Base-by-base conservation (phyloP, 2,329 filamentous ascomycete species). In the Phaeoacremonium minimum region DNA sequence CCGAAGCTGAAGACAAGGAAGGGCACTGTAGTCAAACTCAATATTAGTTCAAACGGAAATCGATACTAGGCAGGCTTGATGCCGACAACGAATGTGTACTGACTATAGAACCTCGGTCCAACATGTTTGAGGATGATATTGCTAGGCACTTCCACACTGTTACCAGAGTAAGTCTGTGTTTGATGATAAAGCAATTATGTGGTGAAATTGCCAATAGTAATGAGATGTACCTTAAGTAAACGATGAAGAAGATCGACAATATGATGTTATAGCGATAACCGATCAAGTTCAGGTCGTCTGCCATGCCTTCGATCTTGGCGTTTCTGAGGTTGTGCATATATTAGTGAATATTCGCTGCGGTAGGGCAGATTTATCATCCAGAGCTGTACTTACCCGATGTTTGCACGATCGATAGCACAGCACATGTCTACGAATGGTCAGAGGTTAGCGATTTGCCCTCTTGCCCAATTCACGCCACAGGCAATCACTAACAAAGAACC, bases 191-290 rank as follows among this genome's bases (percentile, higher is more conserved):
- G n/a, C n/a, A n/a, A n/a, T n/a, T n/a, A n/a, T n/a, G n/a, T n/a
- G n/a, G n/a, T n/a, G 22, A n/a, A 26, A 26, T 26, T 26, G 22
- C 9, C 22, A n/a, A 26, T 46, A 37, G 36, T 51, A 55, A 30
- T 30, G 32, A 38, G n/a, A n/a, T n/a, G n/a, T n/a, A 35, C 14
- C 26, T 22, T 5, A 39, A 18, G 14, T 39, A 39, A 16, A 35
- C 28, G 18, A 39, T 35, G 37, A 39, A 39, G 28, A 39, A 39
- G 16, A 39, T 39, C 17, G 37, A 39, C 20, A 39, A 13, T 5
- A 39, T 28, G 19, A 35, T 39, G 37, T 39, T 39, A 15, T 39
- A 39, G 26, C 37, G 37, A 28, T 39, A 39, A 3, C 28, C 28
- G 32, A 39, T 18, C 7, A 39, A 19, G 37, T 35, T 31, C 26